Evolutionary conservation across 2,329 filamentous ascomycete genomes (phyloP).

Genomic region (Hyphodiscus sp.): DNA sequence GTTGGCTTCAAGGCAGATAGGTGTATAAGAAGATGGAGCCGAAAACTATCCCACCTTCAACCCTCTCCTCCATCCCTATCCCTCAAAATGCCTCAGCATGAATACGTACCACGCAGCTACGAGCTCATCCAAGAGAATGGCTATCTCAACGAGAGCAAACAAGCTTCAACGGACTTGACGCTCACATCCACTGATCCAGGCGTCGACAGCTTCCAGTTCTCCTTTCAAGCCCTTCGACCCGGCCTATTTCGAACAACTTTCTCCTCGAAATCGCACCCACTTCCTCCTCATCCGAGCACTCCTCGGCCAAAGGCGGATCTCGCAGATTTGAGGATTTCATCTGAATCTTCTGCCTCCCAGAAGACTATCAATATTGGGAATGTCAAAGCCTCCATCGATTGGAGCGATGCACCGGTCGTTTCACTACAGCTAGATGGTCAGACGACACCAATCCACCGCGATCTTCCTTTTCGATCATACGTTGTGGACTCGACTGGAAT

Average conservation of each 20-base stretch:
- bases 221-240: slow-evolving; percentile 54
- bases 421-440: slow-evolving; percentile 46
- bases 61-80: not conserved
- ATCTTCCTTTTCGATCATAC: slow-evolving; percentile 61
- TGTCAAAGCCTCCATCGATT: slow-evolving; percentile 51
- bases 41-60: not conserved
- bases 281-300: slow-evolving; percentile 60
- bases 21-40: not conserved
- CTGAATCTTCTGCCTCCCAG: slow-evolving; percentile 30
- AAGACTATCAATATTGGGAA: slow-evolving; percentile 41
- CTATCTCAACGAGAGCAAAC: not conserved
- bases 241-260: slow-evolving; percentile 66
- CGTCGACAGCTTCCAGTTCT: slow-evolving; percentile 47
- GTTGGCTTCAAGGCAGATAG: not conserved
- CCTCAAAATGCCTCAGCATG: slow-evolving; percentile 19
- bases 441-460: slow-evolving; percentile 49
- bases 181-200: slow-evolving; percentile 18
- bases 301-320: slow-evolving; percentile 33
- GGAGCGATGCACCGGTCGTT: slow-evolving; percentile 50
- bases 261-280: slow-evolving; percentile 51
- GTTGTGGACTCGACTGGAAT: slow-evolving; percentile 54
- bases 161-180: slow-evolving; percentile 6
- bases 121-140: slow-evolving; percentile 12
- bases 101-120: slow-evolving; percentile 18
- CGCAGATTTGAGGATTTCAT: slow-evolving; percentile 12